Percentiles rank a stretch among this genome's conserved stretches.
Conservation (phyloP, 306 rosid species). For the Luffa acutangula region DNA sequence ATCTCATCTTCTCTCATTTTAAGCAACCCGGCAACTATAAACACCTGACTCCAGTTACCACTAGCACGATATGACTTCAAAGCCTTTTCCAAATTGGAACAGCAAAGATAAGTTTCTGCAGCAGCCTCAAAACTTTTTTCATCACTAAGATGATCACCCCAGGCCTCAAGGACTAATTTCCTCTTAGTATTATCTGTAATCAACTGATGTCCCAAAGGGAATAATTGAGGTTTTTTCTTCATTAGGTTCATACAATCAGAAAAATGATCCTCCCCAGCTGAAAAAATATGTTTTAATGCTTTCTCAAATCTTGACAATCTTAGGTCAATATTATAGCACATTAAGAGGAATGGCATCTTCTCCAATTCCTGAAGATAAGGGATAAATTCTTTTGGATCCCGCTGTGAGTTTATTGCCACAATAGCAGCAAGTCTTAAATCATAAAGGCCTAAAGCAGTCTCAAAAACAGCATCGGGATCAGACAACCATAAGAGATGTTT, state of each 20-base stretch:
- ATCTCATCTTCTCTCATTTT: constrained; percentile 61
- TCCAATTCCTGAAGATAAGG: constrained; percentile 86
- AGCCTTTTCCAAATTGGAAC: constrained; percentile 75
- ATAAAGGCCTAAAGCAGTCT: constrained; percentile 92
- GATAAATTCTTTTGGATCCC: constrained; percentile 93
- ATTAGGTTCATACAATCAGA: constrained; percentile 69
- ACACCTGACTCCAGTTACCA: constrained; percentile 81
- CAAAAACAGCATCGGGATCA: constrained; percentile 80
- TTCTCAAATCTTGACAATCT: constrained; percentile 74
- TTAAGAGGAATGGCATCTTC: constrained; percentile 47
- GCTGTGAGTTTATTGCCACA: constrained; percentile 92
- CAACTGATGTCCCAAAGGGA: constrained; percentile 76
- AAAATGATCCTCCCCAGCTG: constrained; percentile 83
- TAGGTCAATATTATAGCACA: constrained; percentile 87
- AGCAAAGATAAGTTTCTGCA: constrained; percentile 68
- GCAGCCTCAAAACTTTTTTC: constrained; percentile 77
- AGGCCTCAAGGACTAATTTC: constrained; percentile 72
- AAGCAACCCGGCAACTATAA: constrained; percentile 75
- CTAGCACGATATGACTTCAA: constrained; percentile 68
- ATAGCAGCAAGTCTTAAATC: constrained; percentile 92
- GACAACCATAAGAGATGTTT: constrained; percentile 93
- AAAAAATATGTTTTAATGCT: constrained; percentile 76
- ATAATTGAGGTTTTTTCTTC: constrained; percentile 70
- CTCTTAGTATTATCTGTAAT: constrained; percentile 55
- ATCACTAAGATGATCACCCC: constrained; percentile 82